Evolutionary conservation across 176 grass and related monocot species (phyloP), one percentile per base, ranked within the genome.

Genomic region (Elymus sibiricus): DNA sequence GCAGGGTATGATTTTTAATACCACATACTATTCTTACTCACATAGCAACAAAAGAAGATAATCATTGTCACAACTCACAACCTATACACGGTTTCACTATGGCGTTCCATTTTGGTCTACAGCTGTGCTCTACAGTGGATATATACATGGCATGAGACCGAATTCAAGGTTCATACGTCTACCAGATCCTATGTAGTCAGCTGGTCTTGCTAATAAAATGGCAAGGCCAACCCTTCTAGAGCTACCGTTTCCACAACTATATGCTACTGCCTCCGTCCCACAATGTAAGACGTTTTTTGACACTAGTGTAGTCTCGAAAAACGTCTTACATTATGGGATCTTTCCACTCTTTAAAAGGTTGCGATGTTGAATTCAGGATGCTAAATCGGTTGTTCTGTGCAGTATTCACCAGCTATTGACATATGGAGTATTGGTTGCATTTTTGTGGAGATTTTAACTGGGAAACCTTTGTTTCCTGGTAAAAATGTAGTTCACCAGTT

Each of bases 351-450:
- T 60, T 74, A 49, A 58, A 67, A 72, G 17, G 43, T 32, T 81
- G 71, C 19, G 13, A 61, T 60, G 40, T 29, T 70, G 25, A 49
- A 61, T 87, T 68, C 26, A 58, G 56, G 29, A 83, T 83, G 65
- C 32, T 90, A 42, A 92, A 76, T 71, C 59, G 13, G 39, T 88
- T 79, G 80, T 90, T 74, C 44, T 85, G 38, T 94, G 86, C 90
- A 97, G 97, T 99, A 99, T 88, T 95, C 97, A 77, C 88, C 97
- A 77, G 97, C 97, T 72, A 99, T 99, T 85, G 97, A 99, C 64
- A 94, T 99, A 82, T 99, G 97, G 97, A 99, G 97, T 89, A 99
- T 99, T 74, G 97, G 97, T 88, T 99, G 97, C 90, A 99, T 99
- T 85, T 99, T 99, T 92, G 94, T 89, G 35, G 97, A 99, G 78